These are phyloP conservation scores for Globisporangium nodosum DNA, from an alignment of 352 stramenopile genomes.

Conservation along the genomic window DNA sequence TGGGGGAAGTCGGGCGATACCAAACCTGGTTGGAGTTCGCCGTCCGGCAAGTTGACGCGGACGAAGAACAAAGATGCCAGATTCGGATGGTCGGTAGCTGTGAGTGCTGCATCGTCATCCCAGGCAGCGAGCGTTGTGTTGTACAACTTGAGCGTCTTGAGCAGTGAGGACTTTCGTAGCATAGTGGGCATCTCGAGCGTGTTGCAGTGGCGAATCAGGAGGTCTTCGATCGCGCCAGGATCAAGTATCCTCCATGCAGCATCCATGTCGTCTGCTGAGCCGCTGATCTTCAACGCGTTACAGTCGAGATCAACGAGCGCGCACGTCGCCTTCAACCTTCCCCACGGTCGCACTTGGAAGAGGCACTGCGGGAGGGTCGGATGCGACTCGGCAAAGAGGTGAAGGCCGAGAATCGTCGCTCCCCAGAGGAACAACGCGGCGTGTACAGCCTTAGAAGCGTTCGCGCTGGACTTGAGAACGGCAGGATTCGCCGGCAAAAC, in stretches of 20 bases:
- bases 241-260: constrained; percentile 20
- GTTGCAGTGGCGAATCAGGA: too few relatives aligned
- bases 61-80: too few relatives aligned
- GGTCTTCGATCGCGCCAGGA: background rate
- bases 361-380: constrained; percentile 7
- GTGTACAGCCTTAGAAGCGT: background rate
- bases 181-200: too few relatives aligned
- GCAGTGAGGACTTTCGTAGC: too few relatives aligned
- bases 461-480: background rate
- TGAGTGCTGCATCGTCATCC: too few relatives aligned
- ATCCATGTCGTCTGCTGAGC: constrained; percentile 10
- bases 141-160: too few relatives aligned
- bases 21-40: too few relatives aligned
- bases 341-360: constrained; percentile 26
- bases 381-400: constrained; percentile 11
- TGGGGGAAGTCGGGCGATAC: too few relatives aligned
- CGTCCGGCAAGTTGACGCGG: too few relatives aligned
- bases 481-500: too few relatives aligned
- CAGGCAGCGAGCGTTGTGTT: too few relatives aligned
- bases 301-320: constrained; percentile 22
- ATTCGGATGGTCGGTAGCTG: too few relatives aligned
- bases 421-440: constrained; percentile 19
- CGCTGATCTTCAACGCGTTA: constrained; percentile 8
- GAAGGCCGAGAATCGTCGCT: constrained; percentile 10
- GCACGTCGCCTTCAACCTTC: constrained; percentile 16